A percentile compares a stretch with the other conserved stretches of the same genome.
phyloP scores from a whole-genome alignment of 768 basidiomycete genomes.

The Phanerochaete sordida region DNA sequence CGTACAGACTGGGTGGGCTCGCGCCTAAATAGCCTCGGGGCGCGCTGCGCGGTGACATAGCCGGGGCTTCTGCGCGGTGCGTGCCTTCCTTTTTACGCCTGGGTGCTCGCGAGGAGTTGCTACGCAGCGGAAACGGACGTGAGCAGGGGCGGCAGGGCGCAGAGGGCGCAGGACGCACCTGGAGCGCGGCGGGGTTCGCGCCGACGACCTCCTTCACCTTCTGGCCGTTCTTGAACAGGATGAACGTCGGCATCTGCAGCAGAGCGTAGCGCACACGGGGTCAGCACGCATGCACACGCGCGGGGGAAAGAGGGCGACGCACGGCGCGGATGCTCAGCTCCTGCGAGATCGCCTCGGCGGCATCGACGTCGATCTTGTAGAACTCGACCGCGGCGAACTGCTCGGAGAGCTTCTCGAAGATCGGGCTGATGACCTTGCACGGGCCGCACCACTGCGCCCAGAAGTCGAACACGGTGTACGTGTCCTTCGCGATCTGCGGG shows the following conservation, averaged over 20 bases:
- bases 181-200: conserved; percentile 37
- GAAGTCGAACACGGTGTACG: conserved; percentile 60
- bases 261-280: too few relatives aligned
- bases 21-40: background rate
- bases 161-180: conserved; percentile 28
- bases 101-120: background rate
- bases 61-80: background rate
- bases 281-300: background rate
- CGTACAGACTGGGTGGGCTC: too few relatives aligned
- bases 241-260: conserved; percentile 41
- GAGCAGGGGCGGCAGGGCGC: background rate
- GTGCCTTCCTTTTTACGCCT: background rate
- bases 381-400: conserved; percentile 41
- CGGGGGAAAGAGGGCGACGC: conserved; percentile 24
- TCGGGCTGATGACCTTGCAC: conserved; percentile 61
- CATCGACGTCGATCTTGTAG: conserved; percentile 76
- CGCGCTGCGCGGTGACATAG: background rate
- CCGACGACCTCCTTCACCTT: conserved; percentile 42
- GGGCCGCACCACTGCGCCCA: conserved; percentile 80
- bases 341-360: conserved; percentile 44
- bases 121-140: background rate
- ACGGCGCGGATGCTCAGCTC: conserved; percentile 65
- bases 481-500: conserved; percentile 41
- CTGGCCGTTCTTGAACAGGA: conserved; percentile 32
- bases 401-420: conserved; percentile 55